A percentile compares a stretch with the other conserved stretches of the same genome.
phyloP scores from a whole-genome alignment of 108 stramenopile species.

The Tribonema minus region DNA sequence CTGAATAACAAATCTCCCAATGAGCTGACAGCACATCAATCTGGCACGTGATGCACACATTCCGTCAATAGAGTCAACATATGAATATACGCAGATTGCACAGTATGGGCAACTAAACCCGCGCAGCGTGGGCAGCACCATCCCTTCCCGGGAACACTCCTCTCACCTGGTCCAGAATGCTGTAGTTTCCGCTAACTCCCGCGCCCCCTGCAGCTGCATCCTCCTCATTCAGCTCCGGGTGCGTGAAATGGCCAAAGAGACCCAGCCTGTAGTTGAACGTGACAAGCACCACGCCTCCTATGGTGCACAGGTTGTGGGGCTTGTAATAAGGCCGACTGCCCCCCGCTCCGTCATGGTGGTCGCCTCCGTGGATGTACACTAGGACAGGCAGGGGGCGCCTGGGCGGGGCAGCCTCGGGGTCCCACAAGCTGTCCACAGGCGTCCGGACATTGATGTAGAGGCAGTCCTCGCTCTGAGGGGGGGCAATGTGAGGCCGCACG shows the following conservation, averaged over 20 bases:
- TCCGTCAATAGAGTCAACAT: no score
- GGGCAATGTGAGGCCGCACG: background rate
- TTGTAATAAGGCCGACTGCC: slow-evolving; percentile 4
- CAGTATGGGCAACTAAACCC: no score
- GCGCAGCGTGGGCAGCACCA: no score
- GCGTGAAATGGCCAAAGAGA: slow-evolving; percentile 48
- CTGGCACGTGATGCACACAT: no score
- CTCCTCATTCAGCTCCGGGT: slow-evolving; percentile 24
- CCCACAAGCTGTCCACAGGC: no score
- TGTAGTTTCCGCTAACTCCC: slow-evolving; percentile 44
- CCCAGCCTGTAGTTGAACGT: slow-evolving; percentile 62
- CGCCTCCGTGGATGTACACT: slow-evolving; percentile 55
- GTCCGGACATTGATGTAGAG: slow-evolving; percentile 55
- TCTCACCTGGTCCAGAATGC: slow-evolving; percentile 54
- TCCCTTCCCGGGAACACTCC: no score
- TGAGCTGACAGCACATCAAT: no score
- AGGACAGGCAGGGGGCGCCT: slow-evolving; percentile 45
- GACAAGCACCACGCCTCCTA: slow-evolving; percentile 47
- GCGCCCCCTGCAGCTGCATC: slow-evolving; percentile 13
- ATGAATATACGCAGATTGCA: no score
- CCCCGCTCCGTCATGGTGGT: slow-evolving; percentile 49
- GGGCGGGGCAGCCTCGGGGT: no score
- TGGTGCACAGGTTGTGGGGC: slow-evolving; percentile 11
- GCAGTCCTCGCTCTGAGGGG: slow-evolving; percentile 47
- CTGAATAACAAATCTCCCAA: no score